phyloP scores from a whole-genome alignment of 129 eudicot species.

The Pittosporum tobira region DNA sequence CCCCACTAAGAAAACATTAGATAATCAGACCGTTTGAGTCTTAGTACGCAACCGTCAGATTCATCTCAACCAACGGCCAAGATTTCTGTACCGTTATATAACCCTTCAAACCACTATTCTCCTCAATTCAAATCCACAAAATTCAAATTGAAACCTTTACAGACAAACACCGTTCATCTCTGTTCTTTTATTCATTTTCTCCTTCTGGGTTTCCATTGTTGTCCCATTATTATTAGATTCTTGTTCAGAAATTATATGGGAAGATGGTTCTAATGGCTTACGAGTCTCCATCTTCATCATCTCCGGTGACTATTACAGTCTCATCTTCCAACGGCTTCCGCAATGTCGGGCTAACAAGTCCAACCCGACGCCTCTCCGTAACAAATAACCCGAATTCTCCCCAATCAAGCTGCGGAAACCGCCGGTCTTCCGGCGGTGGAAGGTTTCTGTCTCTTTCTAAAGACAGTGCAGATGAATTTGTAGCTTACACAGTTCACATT shows the following conservation, averaged over 20 bases:
- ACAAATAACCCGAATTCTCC: conserved; percentile 54
- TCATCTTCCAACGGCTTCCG: conserved; percentile 60
- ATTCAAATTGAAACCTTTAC: neutral
- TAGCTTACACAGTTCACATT: conserved; percentile 84
- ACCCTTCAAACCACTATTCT: neutral
- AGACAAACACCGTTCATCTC: too few relatives aligned
- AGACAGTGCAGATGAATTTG: conserved; percentile 59
- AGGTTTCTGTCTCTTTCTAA: conserved; percentile 48
- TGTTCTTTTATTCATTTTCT: neutral
- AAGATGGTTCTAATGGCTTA: conserved; percentile 38
- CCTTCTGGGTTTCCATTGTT: too few relatives aligned
- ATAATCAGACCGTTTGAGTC: conserved; percentile 3
- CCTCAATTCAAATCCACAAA: neutral
- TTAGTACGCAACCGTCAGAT: neutral
- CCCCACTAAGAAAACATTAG: neutral
- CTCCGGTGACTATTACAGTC: conserved; percentile 92
- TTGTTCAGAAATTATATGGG: neutral
- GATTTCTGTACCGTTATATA: conserved; percentile 9
- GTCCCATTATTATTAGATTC: too few relatives aligned
- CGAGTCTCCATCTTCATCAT: conserved; percentile 56
- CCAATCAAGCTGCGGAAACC: conserved; percentile 17
- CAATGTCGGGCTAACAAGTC: conserved; percentile 50
- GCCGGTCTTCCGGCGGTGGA: conserved; percentile 31
- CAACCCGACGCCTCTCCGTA: conserved; percentile 46
- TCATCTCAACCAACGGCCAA: neutral